phyloP scores from a whole-genome alignment of 2,329 filamentous ascomycete genomes.

The Penicillium concentricum region DNA sequence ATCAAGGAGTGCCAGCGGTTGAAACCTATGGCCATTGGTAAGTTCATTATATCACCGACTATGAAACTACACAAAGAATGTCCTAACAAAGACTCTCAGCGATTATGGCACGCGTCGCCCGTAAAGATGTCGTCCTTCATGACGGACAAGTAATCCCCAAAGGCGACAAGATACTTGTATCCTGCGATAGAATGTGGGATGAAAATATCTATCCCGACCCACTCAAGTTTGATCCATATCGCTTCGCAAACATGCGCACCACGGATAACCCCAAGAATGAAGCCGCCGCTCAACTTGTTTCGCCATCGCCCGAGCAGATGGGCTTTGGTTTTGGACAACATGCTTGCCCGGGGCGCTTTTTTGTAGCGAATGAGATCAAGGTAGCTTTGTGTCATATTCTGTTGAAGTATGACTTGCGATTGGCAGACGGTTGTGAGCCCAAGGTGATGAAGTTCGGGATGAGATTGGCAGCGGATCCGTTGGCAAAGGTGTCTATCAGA shows the following conservation, averaged over 20 bases:
- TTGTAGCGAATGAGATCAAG: conserved; percentile 57
- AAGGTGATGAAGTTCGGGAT: neutral
- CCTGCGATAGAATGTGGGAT: conserved; percentile 10
- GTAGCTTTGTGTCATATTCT: conserved; percentile 53
- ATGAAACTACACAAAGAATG: too few relatives aligned
- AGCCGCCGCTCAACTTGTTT: neutral
- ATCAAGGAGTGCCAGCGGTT: neutral
- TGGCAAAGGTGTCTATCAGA: neutral
- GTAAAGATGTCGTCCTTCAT: neutral
- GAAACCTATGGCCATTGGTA: conserved; percentile 1
- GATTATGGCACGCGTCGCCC: neutral
- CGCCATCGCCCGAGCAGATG: neutral
- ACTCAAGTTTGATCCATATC: neutral
- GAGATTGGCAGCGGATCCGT: neutral
- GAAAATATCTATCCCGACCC: neutral
- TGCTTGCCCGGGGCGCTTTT: conserved; percentile 55
- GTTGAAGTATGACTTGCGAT: conserved; percentile 6
- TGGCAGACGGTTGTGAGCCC: neutral
- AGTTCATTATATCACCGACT: neutral
- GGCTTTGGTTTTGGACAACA: conserved; percentile 22
- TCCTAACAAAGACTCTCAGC: neutral
- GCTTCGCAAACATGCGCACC: neutral
- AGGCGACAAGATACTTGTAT: neutral
- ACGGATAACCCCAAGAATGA: neutral
- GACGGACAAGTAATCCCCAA: neutral